Evolutionary conservation across 2,329 filamentous ascomycete species (phyloP), one percentile per base, ranked within the genome.

Genomic region (Exophiala spinifera): DNA sequence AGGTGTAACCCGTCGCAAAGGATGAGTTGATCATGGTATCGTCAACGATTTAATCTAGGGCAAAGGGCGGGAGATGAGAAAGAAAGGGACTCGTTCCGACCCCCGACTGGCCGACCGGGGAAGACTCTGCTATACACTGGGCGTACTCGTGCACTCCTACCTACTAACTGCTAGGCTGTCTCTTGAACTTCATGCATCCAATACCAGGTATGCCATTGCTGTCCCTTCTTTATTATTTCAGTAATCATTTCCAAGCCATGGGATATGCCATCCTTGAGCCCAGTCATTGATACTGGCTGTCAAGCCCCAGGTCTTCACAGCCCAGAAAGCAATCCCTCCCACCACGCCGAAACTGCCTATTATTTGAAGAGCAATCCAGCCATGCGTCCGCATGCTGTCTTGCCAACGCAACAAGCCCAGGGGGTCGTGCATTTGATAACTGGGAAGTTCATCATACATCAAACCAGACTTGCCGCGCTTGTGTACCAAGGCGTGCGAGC

Each of bases 371-470:
- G 87, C 79, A 44, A 87, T 70, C 75, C 85, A 85, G 0, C 88
- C 82, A 43, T 79, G 80, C 42, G 79, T 78, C 62, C 80, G 84
- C 36, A 95, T 65, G 33, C 83, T 80, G 17, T 87, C 83, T 2
- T 82, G 81, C 60, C 91, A 79, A 57, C 85, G 79, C 48, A 95
- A 77, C 33, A 96, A 69, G 0, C 91, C 91, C 0, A 96, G 76
- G 1, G 91, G 91, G 68, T 96, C 91, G 55, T 88, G 80, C 31
- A 83, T 78, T 62, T 78, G 56, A 40, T 60, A 59, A 28, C 31
- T 59, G n/a, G 57, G 60, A 2, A 61, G 56, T 4, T 61, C 55
- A 2, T 57, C 59, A 36, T 67, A 67, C 11, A n/a, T 37, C 33
- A 53, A 43, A n/a, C 47, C 28, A 11, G 28, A 34, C 40, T 61